Base-by-base conservation (phyloP, 2,329 filamentous ascomycete species). In the Fusarium tupiense region DNA sequence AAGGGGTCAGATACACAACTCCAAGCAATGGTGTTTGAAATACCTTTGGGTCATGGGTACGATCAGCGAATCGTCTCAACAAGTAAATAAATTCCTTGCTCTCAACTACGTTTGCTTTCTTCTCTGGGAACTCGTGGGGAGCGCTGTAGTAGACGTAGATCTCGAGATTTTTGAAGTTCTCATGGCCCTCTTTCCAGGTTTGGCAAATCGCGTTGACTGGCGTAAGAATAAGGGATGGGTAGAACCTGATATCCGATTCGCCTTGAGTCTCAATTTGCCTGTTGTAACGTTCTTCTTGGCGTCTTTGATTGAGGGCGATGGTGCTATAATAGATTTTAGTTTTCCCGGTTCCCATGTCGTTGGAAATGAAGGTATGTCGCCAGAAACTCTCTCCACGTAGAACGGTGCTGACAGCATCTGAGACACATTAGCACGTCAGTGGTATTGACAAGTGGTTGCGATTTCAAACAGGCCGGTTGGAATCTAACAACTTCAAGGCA, bases 111-210 rank as follows among this genome's bases (percentile, higher is more conserved):
- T 8, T 1, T 44, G 41, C n/a, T 26, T 46, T 46, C 24, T 5
- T 20, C 44, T 47, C 44, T 1, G 19, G 44, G 6, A 20, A 47
- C 7, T 14, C 44, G 24, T 0, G 0, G 12, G 8, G 19, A 0
- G 24, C 5, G 44, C 44, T 29, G 19, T 47, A 29, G 24, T 47
- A 47, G 44, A 29, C 44, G 8, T 5, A 2, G 19, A 47, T 47
- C 12, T 29, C 13, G 12, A 20, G 24, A 4, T 16, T 7, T 14
- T 47, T 29, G 12, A 29, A 47, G 8, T 29, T 14, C 8, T 47
- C 5, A 16, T 47, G 12, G 19, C 12, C 44, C 19, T 22, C 8
- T 29, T 11, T 47, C 44, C 24, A 47, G 24, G 44, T 29, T 0
- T 29, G 24, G 24, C 44, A 47, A 14, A 47, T 20, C 24, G 24